Percentiles rank a stretch among this genome's conserved stretches.
Evolutionary conservation across 345 rosid genomes (phyloP).

Genomic region (Hypericum androsaemum): DNA sequence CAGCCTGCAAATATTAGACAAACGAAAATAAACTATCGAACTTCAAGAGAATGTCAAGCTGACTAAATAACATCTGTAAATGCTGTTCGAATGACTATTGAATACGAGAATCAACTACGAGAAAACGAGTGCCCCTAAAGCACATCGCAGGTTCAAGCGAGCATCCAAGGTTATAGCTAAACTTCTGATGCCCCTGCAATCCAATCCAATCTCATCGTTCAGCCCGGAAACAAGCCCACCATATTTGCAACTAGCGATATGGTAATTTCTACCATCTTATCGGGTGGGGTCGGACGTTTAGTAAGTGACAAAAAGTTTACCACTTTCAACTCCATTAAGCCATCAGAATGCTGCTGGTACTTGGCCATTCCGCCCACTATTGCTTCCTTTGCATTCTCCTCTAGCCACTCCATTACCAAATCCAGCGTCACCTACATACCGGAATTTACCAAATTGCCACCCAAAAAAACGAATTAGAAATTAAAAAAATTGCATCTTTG

Average conservation of each 20-base stretch:
- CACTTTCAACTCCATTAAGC: conserved; percentile 67
- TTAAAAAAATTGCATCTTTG: neutral
- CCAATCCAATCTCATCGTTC: no score
- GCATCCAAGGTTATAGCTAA: no score
- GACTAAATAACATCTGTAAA: neutral
- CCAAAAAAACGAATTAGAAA: neutral
- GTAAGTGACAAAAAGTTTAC: conserved; percentile 24
- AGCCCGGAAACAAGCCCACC: no score
- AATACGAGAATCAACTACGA: no score
- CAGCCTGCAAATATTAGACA: conserved; percentile 35
- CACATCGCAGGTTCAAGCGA: no score
- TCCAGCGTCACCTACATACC: conserved; percentile 37
- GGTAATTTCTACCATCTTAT: no score
- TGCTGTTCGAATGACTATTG: no score
- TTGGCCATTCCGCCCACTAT: conserved; percentile 50
- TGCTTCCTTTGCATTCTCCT: conserved; percentile 43
- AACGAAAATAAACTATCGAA: neutral
- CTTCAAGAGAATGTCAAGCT: neutral
- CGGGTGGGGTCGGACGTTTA: no score
- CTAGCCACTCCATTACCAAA: conserved; percentile 52
- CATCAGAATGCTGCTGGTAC: conserved; percentile 63
- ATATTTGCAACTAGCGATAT: no score
- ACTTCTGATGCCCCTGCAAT: no score
- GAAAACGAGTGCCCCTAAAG: no score
- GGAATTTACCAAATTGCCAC: neutral